Conservation (phyloP, 768 basidiomycete genomes). For the Suillus paluster region DNA sequence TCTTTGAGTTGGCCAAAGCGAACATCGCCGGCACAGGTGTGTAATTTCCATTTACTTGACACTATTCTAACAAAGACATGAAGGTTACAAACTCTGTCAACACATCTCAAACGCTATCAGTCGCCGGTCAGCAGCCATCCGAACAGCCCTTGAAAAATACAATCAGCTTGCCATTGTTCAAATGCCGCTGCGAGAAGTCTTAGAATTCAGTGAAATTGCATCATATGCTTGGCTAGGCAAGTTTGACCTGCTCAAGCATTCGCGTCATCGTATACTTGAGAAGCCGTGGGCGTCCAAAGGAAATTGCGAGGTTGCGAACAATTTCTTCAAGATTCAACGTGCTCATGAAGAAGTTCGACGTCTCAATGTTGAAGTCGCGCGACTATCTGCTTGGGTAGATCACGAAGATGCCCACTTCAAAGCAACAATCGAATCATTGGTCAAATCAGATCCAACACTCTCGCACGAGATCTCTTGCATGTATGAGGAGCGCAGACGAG, state of each 20-base stretch:
- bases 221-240: conserved; percentile 28
- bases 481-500: not conserved
- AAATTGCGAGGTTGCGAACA: not conserved
- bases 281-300: conserved; percentile 28
- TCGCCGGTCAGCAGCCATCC: conserved; percentile 35
- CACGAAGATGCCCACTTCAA: not conserved
- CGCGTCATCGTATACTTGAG: conserved; percentile 31
- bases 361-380: not conserved
- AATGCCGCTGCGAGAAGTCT: conserved; percentile 15
- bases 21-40: conserved; percentile 41
- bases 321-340: not conserved
- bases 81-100: conserved; percentile 38
- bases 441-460: not conserved
- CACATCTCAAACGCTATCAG: conserved; percentile 41
- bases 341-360: not conserved
- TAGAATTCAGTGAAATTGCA: conserved; percentile 25
- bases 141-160: conserved; percentile 34
- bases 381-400: not conserved
- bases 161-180: conserved; percentile 30
- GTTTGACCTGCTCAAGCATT: conserved; percentile 38
- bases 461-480: not conserved
- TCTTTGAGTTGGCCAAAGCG: conserved; percentile 45
- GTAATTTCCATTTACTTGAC: conserved; percentile 2
- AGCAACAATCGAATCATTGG: not conserved
- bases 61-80: not conserved